Base-by-base conservation (phyloP, 495 filamentous ascomycete species). In the Opeltia flavorubescens region DNA sequence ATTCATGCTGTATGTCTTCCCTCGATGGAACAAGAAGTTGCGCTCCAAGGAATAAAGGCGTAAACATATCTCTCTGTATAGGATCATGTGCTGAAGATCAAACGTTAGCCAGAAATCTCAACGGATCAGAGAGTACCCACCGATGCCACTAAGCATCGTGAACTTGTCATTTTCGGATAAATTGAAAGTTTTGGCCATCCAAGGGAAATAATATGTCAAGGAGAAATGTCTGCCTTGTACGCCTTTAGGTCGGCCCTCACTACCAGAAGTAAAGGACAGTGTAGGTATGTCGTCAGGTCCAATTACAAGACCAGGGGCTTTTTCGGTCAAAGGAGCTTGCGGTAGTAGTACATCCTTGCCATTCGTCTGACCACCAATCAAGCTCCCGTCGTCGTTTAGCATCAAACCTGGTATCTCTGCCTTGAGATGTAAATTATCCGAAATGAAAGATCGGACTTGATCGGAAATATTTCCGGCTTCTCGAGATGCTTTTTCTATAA, bases 31-130 rank as follows among this genome's bases (percentile, higher is more conserved):
- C 80, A 15, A 95, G 62, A 0, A 96, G 62, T 66, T 46, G 36
- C n/a, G 42, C 52, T 2, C 52, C 52, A 11, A 54, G 48, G 26
- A 54, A 95, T 7, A 95, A 70, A 0, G 91, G 89, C 0, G 85
- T 96, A 63, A 96, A 95, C 21, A 95, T 89, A 62, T 96, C 89
- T 55, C 86, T 63, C 57, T 94, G 88, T 39, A 94, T 86, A 0
- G 88, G 86, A 58, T 96, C 89, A 55, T 95, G 89, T 1, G 86
- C 83, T 50, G 70, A 15, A 40, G n/a, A 40, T 17, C 6, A 6
- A 40, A 6, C n/a, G 11, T 9, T 28, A 23, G 28, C 29, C 31
- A 46, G 24, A 17, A 48, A 25, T 6, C 17, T 26, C 25, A 28
- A 6, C 9, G 8, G 8, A 44, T 5, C 33, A 2, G 23, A 21